Base-by-base conservation (phyloP, 495 filamentous ascomycete species). In the Venustampulla echinocandica region DNA sequence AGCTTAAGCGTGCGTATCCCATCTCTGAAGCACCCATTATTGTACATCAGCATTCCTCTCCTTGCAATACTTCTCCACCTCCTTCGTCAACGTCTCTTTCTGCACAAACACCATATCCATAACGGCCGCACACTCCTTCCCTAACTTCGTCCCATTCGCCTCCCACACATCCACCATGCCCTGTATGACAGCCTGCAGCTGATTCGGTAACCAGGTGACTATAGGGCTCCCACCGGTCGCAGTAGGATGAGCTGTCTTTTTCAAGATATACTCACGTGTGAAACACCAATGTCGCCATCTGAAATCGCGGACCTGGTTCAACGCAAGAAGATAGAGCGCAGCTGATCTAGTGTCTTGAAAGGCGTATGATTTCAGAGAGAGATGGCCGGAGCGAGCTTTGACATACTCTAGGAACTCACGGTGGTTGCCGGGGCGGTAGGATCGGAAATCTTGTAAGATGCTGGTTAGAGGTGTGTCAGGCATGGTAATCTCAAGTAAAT, bases 251-350 rank as follows among this genome's bases (percentile, higher is more conserved):
- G 67, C 70, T 0, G 85, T 92, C 47, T 80, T 74, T 57, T 85
- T 86, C 44, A 95, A 75, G 49, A 95, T 94, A 53, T 95, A 95
- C 71, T 95, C 89, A 17, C 87, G 69, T n/a, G 87, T 87, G 55
- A 95, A 94, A 50, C 88, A 80, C 89, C 89, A 95, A 57, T 94
- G 89, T 2, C 89, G 73, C 89, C 89, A 95, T 48, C 89, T 69
- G 67, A 94, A 95, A 56, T 89, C 86, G 42, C 89, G 79, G 10
- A 95, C 84, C 61, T 94, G 82, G 61, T 95, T 80, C 17, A 94
- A 63, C 0, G 78, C 71, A 53, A 73, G 69, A 4, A 95, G 70
- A 64, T 89, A 92, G 2, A 88, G 69, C 4, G 81, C 74, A 46
- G 52, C 55, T 30, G 62, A 44, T 10, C 56, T 42, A 15, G 39